phyloP scores from a whole-genome alignment of 2,329 filamentous ascomycete species.

The Geosmithia flava region DNA sequence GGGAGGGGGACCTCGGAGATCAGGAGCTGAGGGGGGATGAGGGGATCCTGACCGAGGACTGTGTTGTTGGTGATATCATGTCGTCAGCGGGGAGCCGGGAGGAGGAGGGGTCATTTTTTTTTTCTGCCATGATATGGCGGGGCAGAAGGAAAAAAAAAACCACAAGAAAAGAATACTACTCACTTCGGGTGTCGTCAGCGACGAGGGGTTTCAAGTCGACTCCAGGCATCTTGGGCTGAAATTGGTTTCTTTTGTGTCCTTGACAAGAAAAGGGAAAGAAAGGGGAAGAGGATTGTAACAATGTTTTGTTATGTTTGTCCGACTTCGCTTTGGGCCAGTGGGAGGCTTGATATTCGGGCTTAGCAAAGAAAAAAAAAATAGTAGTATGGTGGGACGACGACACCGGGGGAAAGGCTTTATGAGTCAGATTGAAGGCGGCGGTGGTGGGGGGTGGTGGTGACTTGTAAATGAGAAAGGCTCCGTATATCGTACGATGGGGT shows the following conservation, averaged over 20 bases:
- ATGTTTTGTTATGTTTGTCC: background rate
- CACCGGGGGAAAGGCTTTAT: background rate
- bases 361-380: background rate
- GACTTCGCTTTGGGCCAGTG: background rate
- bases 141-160: background rate
- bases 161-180: slow-evolving; percentile 5
- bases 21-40: slow-evolving; percentile 81
- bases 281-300: background rate
- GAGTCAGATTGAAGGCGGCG: background rate
- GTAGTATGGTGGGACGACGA: background rate
- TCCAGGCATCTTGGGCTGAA: slow-evolving; percentile 15
- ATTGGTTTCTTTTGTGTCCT: background rate
- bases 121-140: background rate
- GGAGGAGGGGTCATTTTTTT: too few relatives aligned
- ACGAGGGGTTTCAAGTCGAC: slow-evolving; percentile 17
- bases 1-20: slow-evolving; percentile 72
- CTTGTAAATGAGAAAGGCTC: too few relatives aligned
- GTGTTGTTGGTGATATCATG: slow-evolving; percentile 2
- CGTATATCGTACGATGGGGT: too few relatives aligned
- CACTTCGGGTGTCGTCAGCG: slow-evolving; percentile 25
- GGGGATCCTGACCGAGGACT: slow-evolving; percentile 90
- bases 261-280: background rate
- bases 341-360: background rate
- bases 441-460: too few relatives aligned
- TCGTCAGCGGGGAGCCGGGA: background rate